A percentile compares a stretch with the other conserved stretches of the same genome.
Evolutionary conservation across 176 grass and related monocot species (phyloP).

Genomic region (Poa pratensis): DNA sequence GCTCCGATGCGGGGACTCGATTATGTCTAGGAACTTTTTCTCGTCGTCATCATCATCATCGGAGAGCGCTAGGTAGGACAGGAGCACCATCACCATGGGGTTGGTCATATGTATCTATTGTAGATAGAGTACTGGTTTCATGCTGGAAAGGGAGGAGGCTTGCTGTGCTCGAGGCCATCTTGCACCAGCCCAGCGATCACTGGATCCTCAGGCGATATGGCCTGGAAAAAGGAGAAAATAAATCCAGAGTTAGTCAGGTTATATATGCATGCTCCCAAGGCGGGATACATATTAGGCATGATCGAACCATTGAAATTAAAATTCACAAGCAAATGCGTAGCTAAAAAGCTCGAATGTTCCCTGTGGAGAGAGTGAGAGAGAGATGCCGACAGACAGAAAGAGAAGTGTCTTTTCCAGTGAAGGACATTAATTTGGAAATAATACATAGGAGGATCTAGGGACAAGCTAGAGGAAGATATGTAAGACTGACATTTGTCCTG

Average conservation of each 20-base stretch:
- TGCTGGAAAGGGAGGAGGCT: background rate
- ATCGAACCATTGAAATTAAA: background rate
- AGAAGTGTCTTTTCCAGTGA: background rate
- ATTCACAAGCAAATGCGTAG: background rate
- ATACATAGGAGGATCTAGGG: background rate
- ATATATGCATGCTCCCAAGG: too few relatives aligned
- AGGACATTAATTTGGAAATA: constrained; percentile 12
- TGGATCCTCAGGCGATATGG: constrained; percentile 1
- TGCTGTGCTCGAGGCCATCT: constrained; percentile 1
- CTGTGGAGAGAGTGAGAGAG: background rate
- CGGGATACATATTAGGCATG: background rate
- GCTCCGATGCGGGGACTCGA: constrained; percentile 22
- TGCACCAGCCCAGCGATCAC: constrained; percentile 21
- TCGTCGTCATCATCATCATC: background rate
- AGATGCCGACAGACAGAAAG: background rate
- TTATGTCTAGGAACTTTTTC: constrained; percentile 24
- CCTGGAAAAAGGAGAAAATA: background rate
- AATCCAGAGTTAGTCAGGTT: background rate
- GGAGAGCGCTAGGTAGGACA: background rate
- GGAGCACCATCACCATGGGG: constrained; percentile 2
- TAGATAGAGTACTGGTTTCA: constrained; percentile 29
- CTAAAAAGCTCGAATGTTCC: background rate
- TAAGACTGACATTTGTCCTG: constrained; percentile 31
- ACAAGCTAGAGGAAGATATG: background rate
- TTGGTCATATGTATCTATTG: constrained; percentile 26